Evolutionary conservation across 495 filamentous ascomycete genomes (phyloP).

Genomic region (Eremomyces bilateralis): DNA sequence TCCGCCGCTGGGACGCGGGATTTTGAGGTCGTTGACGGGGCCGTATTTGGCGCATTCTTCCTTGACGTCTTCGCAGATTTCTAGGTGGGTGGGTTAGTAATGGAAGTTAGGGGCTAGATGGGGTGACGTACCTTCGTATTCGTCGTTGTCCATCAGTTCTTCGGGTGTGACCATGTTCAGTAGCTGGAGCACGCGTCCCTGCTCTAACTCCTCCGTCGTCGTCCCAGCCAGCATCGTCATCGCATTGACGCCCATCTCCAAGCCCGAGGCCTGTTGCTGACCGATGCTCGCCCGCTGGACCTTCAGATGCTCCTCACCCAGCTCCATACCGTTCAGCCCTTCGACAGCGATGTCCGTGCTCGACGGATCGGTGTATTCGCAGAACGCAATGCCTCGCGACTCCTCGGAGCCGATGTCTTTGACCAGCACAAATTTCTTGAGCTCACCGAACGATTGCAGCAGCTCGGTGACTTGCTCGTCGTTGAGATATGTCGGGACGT

Average conservation of each 20-base stretch:
- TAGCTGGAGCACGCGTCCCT: constrained; percentile 65
- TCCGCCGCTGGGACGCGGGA: constrained; percentile 66
- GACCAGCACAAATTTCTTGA: constrained; percentile 81
- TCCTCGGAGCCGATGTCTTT: constrained; percentile 74
- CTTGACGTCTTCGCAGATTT: constrained; percentile 81
- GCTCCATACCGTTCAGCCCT: constrained; percentile 75
- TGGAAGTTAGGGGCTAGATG: neutral
- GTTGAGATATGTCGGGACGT: constrained; percentile 66
- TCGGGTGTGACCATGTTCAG: constrained; percentile 97
- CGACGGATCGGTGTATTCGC: constrained; percentile 66
- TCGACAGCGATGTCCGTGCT: constrained; percentile 73
- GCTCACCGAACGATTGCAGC: constrained; percentile 68
- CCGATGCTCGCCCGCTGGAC: constrained; percentile 80
- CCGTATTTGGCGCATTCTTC: constrained; percentile 90
- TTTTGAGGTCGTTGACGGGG: constrained; percentile 61
- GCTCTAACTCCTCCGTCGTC: constrained; percentile 46
- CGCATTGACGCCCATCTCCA: constrained; percentile 91
- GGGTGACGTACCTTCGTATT: constrained; percentile 57
- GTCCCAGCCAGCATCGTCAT: constrained; percentile 98
- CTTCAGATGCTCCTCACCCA: constrained; percentile 69
- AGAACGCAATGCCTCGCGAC: constrained; percentile 92
- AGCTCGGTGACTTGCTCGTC: constrained; percentile 87
- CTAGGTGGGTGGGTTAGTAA: constrained; percentile 26
- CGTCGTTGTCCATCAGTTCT: constrained; percentile 79
- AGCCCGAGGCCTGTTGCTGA: constrained; percentile 65